These are phyloP conservation scores for Apiotrichum laibachii DNA, from an alignment of 1,284 basidiomycete species.

Conservation along the genomic window DNA sequence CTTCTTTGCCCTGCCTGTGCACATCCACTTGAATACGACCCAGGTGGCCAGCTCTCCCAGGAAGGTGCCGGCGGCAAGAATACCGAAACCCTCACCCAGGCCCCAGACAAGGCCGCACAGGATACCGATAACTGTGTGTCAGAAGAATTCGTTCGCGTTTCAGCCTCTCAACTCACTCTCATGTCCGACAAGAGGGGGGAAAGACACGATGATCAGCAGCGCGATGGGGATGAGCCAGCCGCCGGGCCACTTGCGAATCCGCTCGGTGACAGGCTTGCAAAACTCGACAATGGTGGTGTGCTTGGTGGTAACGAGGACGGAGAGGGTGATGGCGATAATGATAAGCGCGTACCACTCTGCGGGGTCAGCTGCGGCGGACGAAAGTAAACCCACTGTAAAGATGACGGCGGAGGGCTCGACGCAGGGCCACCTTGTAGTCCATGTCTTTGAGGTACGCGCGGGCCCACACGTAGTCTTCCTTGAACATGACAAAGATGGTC, in stretches of 20 bases:
- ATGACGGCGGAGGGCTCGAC: slow-evolving; percentile 23
- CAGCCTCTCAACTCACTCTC: slow-evolving; percentile 31
- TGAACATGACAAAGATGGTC: slow-evolving; percentile 14
- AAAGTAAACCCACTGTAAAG: slow-evolving; percentile 34
- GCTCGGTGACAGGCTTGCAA: slow-evolving; percentile 33
- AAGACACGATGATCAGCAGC: slow-evolving; percentile 34
- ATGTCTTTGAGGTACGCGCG: slow-evolving; percentile 31
- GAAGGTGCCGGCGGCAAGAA: slow-evolving; percentile 47
- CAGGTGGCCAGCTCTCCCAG: slow-evolving; percentile 45
- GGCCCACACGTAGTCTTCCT: slow-evolving; percentile 30
- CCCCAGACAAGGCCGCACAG: slow-evolving; percentile 45
- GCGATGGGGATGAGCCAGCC: slow-evolving; percentile 45
- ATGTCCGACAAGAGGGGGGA: slow-evolving; percentile 44
- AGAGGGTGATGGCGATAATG: slow-evolving; percentile 33
- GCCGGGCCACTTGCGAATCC: slow-evolving; percentile 39
- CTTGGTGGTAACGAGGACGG: slow-evolving; percentile 37
- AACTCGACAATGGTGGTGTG: slow-evolving; percentile 42
- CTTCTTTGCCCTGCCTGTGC: slow-evolving; percentile 40
- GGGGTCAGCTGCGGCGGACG: slow-evolving; percentile 3
- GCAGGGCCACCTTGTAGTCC: slow-evolving; percentile 28
- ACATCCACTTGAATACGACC: slow-evolving; percentile 46
- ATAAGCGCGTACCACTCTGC: slow-evolving; percentile 46
- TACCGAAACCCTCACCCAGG: slow-evolving; percentile 41
- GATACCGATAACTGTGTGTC: slow-evolving; percentile 38
- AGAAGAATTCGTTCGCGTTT: not conserved